Evolutionary conservation across 805 yeast genomes (phyloP), one percentile per base, ranked within the genome.

Genomic region (Hanseniaspora vineae): DNA sequence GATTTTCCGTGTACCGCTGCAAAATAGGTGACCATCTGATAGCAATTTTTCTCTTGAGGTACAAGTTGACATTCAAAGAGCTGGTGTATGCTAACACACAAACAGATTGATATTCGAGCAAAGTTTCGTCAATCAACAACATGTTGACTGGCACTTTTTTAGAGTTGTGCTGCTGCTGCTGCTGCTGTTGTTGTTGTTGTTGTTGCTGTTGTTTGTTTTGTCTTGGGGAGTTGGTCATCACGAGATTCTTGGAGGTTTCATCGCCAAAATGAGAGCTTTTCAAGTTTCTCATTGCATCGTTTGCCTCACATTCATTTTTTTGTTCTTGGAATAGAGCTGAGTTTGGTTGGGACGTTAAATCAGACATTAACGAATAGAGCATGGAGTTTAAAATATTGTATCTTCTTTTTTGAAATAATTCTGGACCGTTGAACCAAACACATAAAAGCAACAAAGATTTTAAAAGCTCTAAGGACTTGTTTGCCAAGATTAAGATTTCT

Each of bases 381-480:
- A 85, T 66, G 13, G 76, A 68, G 47, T 78, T 76, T 52, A 85
- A 71, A 46, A 86, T 67, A 58, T 84, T 92, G 53, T 81, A 80
- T 44, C 94, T 75, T 49, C 94, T 76, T 55, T 83, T 84, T 52
- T 80, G 84, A 53, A 84, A 84, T 54, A 84, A 68, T 61, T 86
- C 96, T 0, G 95, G 84, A 3, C 85, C 76, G 53, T 83, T 84
- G 59, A 86, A 87, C 95, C 95, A 88, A 31, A 81, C 62, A 23
- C 83, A 73, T 46, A 83, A 66, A 6, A 84, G 56, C 17, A 83
- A 58, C 45, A 84, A 65, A 17, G 80, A 66, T 59, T 81, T 80
- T 39, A 87, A 66, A 35, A 85, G 62, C 59, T 85, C 89, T 15
- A 79, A 63, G 6, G 80, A 72, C 64, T 85, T 88, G 48, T 76